These are phyloP conservation scores for Sporothrix schenckii DNA, from an alignment of 2,329 filamentous ascomycete genomes.

Conservation along the genomic window DNA sequence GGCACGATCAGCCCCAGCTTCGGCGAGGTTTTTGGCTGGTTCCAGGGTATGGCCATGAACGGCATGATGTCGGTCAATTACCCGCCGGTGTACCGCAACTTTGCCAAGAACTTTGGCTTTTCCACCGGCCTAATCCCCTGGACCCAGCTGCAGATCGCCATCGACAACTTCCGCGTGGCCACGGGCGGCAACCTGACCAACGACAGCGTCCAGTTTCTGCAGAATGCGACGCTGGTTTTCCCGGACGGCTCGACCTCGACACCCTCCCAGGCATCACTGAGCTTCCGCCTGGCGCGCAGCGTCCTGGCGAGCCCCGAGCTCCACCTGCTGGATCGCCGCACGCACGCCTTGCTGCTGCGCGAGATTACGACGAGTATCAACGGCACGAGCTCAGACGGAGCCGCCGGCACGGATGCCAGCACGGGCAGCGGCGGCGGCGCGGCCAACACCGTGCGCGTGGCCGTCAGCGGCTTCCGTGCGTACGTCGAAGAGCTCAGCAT, in stretches of 20 bases:
- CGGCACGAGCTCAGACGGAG: slow-evolving; percentile 38
- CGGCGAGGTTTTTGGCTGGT: slow-evolving; percentile 81
- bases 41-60: slow-evolving; percentile 92
- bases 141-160: slow-evolving; percentile 75
- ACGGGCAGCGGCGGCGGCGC: slow-evolving; percentile 35
- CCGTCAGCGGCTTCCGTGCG: slow-evolving; percentile 75
- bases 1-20: slow-evolving; percentile 80
- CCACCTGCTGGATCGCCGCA: slow-evolving; percentile 24
- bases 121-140: slow-evolving; percentile 83
- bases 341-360: slow-evolving; percentile 45
- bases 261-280: slow-evolving; percentile 45
- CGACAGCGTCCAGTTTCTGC: slow-evolving; percentile 74
- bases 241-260: slow-evolving; percentile 59
- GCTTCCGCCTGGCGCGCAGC: slow-evolving; percentile 60
- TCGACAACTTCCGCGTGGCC: slow-evolving; percentile 76
- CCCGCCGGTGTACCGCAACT: slow-evolving; percentile 84
- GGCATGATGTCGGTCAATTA: slow-evolving; percentile 94
- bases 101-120: slow-evolving; percentile 91
- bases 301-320: slow-evolving; percentile 50
- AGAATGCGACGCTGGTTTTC: slow-evolving; percentile 75
- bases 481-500: slow-evolving; percentile 84
- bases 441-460: slow-evolving; percentile 43
- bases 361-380: slow-evolving; percentile 54
- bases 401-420: slow-evolving; percentile 32
- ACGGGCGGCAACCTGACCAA: slow-evolving; percentile 86